Evolutionary conservation across 176 grass and related monocot species (phyloP).

Genomic region (Carex scoparia): DNA sequence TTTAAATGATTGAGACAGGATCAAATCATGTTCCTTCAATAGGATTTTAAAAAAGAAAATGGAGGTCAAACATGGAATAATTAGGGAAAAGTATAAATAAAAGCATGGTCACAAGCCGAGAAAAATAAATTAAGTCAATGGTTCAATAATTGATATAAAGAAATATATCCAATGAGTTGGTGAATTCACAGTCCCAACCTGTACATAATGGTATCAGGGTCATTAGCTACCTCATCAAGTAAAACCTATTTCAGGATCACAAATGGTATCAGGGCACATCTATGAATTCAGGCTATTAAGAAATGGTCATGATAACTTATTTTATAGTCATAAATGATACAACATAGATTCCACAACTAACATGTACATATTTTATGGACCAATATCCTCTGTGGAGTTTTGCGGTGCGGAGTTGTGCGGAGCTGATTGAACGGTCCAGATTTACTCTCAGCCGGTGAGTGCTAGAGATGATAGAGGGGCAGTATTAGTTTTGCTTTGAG

Average conservation of each 20-base stretch:
- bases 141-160: not conserved
- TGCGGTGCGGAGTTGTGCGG: too few relatives aligned
- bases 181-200: not conserved
- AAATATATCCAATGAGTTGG: not conserved
- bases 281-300: not conserved
- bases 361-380: not conserved
- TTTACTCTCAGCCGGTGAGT: too few relatives aligned
- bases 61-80: not conserved
- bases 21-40: not conserved
- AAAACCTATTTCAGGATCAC: not conserved
- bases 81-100: not conserved
- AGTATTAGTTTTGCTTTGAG: too few relatives aligned
- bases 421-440: too few relatives aligned
- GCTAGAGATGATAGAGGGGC: too few relatives aligned
- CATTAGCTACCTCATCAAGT: not conserved
- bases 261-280: not conserved
- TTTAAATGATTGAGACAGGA: not conserved
- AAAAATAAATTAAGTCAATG: not conserved
- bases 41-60: not conserved
- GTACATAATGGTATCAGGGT: not conserved
- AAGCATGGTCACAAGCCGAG: not conserved
- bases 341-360: not conserved
- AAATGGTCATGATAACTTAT: not conserved
- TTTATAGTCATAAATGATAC: not conserved
- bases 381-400: too few relatives aligned